Conservation (phyloP, 345 rosid species). For the Salix arbutifolia region DNA sequence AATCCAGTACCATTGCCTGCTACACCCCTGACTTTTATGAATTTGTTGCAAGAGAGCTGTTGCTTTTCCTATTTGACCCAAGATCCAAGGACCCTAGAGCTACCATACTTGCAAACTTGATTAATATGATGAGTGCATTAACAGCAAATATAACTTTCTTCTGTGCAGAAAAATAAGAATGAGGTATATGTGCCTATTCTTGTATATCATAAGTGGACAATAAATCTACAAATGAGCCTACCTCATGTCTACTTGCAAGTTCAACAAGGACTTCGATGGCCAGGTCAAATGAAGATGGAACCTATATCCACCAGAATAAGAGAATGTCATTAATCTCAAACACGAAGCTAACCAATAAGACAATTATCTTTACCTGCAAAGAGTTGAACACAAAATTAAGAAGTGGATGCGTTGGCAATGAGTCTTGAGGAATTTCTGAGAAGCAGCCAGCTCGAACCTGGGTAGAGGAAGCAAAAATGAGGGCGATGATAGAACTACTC, state of each 20-base stretch:
- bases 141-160: too few species aligned
- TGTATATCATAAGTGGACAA: neutral
- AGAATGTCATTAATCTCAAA: conserved; percentile 8
- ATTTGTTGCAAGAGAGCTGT: too few species aligned
- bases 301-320: conserved; percentile 38
- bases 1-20: too few species aligned
- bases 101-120: too few species aligned
- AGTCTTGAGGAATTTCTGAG: conserved; percentile 73
- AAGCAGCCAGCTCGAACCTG: conserved; percentile 96
- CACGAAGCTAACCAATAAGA: conserved; percentile 1
- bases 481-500: neutral
- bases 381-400: conserved; percentile 71
- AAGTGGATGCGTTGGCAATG: conserved; percentile 76
- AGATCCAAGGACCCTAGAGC: too few species aligned
- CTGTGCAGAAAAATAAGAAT: neutral
- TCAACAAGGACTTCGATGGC: conserved; percentile 91
- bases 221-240: conserved; percentile 25
- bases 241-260: conserved; percentile 86
- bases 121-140: neutral
- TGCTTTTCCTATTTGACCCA: too few species aligned
- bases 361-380: conserved; percentile 52
- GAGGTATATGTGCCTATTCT: neutral
- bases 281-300: conserved; percentile 70
- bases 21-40: too few species aligned
- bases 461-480: conserved; percentile 14